These are phyloP conservation scores for Wallacemonas sp. DNA, from an alignment of 208 protist genomes.

Conservation along the genomic window DNA sequence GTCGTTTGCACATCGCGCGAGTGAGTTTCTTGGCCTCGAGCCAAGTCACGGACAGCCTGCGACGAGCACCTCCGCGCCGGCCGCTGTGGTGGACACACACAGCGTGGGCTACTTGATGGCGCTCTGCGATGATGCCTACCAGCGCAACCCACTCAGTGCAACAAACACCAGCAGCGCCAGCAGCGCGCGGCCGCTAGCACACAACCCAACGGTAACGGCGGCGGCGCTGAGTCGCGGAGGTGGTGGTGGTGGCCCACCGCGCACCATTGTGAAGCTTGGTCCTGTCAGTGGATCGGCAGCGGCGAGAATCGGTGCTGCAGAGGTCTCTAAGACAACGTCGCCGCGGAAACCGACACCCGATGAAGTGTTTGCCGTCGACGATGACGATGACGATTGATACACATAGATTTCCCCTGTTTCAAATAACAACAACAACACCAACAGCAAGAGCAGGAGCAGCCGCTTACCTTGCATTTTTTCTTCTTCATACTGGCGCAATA, in stretches of 20 bases:
- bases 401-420: conserved; percentile 6
- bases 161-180: neutral
- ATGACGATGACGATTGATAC: conserved; percentile 14
- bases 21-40: conserved; percentile 13
- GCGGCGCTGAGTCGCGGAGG: neutral
- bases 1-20: neutral
- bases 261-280: neutral
- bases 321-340: neutral
- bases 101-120: conserved; percentile 62
- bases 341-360: neutral
- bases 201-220: neutral
- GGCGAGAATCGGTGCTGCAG: neutral
- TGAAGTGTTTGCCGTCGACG: conserved; percentile 4
- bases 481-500: too few species aligned
- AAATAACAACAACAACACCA: conserved; percentile 17
- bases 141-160: conserved; percentile 46
- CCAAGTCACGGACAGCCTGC: neutral
- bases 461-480: too few species aligned
- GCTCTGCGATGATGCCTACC: conserved; percentile 63
- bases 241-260: neutral
- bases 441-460: neutral
- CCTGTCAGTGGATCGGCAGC: neutral
- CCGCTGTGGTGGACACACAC: conserved; percentile 35
- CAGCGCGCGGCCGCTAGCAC: neutral
- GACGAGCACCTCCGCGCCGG: too few species aligned